Evolutionary conservation across 352 stramenopile species (phyloP).

Genomic region (Phytophthora fragariae): DNA sequence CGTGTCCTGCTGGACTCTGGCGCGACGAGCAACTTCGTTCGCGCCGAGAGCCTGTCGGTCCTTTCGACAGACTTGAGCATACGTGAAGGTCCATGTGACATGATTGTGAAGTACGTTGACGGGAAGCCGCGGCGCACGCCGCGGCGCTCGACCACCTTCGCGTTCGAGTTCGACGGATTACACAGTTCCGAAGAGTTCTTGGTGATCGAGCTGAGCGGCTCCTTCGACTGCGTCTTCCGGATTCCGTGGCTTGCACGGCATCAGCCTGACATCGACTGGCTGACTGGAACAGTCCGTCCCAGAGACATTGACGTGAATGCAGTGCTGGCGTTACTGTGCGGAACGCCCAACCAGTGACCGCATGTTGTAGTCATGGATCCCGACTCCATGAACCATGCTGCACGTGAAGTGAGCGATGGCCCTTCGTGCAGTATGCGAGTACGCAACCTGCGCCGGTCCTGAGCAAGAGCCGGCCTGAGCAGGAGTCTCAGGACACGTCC

Average conservation of each 20-base stretch:
- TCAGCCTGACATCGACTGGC: constrained; percentile 3
- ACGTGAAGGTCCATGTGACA: constrained; percentile 4
- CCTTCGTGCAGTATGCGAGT: background rate
- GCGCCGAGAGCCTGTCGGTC: constrained; percentile 11
- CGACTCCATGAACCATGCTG: too few species aligned
- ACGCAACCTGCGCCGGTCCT: constrained; percentile 3
- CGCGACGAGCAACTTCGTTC: constrained; percentile 41
- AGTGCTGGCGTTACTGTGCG: too few species aligned
- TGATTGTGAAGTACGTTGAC: constrained; percentile 34
- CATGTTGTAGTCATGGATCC: background rate
- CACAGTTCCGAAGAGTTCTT: constrained; percentile 28
- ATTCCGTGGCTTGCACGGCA: constrained; percentile 39
- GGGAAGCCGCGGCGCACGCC: constrained; percentile 15
- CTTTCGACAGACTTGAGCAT: constrained; percentile 22
- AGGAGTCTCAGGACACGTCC: constrained; percentile 16
- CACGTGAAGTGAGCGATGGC: too few species aligned
- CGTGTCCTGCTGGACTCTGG: constrained; percentile 27
- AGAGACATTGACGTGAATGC: too few species aligned
- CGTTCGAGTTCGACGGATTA: constrained; percentile 34
- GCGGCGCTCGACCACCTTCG: constrained; percentile 17
- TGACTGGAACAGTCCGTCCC: too few species aligned
- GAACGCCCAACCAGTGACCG: background rate
- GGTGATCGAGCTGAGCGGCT: constrained; percentile 36
- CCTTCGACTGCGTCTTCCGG: constrained; percentile 41
- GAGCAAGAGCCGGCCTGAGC: constrained; percentile 1